phyloP scores from a whole-genome alignment of 305 asterid genomes.

The Fraxinus floribunda region DNA sequence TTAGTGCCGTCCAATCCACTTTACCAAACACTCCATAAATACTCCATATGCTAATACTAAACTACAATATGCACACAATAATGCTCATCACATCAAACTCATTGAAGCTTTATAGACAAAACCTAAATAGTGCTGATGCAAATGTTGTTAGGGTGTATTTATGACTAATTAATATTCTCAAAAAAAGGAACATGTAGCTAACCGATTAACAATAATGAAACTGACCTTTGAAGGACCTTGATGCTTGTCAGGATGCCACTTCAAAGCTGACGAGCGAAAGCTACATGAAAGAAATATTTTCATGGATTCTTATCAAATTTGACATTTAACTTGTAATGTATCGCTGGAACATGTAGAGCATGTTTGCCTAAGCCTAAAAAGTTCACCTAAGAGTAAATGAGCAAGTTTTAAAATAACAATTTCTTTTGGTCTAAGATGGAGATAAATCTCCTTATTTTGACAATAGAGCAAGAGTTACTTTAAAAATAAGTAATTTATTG shows the following conservation, averaged over 20 bases:
- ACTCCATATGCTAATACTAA: neutral
- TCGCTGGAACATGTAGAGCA: neutral
- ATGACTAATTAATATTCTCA: neutral
- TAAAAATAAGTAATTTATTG: neutral
- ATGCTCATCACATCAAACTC: neutral
- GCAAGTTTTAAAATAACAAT: neutral
- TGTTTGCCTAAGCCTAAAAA: neutral
- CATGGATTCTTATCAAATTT: neutral
- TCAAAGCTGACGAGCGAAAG: constrained; percentile 75
- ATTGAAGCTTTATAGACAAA: neutral
- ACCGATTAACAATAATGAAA: constrained; percentile 6
- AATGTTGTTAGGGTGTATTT: neutral
- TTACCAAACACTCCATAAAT: neutral
- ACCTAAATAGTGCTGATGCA: neutral
- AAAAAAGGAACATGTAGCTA: neutral
- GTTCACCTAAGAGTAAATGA: neutral
- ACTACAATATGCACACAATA: neutral
- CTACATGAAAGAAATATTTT: constrained; percentile 44
- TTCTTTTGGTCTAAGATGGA: neutral
- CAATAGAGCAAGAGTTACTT: neutral
- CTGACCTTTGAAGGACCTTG: constrained; percentile 74
- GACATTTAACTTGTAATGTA: neutral
- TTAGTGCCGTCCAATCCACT: neutral
- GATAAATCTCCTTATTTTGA: neutral
- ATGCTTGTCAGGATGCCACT: constrained; percentile 98